Percentiles rank a stretch among this genome's conserved stretches.
Evolutionary conservation across 78 protist species (phyloP).

Genomic region (Dictyostelium firmibasis): DNA sequence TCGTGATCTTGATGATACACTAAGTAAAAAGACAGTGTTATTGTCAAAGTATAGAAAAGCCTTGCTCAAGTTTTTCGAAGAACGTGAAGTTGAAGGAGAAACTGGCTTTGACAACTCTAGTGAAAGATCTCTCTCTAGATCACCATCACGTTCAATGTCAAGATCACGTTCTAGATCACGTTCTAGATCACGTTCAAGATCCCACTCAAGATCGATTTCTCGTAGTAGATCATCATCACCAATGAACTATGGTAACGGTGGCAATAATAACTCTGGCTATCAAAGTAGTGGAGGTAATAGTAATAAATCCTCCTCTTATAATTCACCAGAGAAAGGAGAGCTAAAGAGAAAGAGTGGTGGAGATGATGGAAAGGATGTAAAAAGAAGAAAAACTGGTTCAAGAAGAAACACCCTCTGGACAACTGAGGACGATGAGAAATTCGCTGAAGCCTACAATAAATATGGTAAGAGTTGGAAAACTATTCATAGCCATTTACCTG

Average conservation of each 20-base stretch:
- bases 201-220: constrained; percentile 40
- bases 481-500: constrained; percentile 68
- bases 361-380: background rate
- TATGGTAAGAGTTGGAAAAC: constrained; percentile 80
- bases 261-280: background rate
- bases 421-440: constrained; percentile 66
- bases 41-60: constrained; percentile 57
- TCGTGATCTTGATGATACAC: background rate
- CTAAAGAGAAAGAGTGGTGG: constrained; percentile 37
- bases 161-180: constrained; percentile 51
- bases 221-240: constrained; percentile 16
- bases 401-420: constrained; percentile 71
- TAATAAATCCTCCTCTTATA: background rate
- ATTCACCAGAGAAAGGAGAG: background rate
- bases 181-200: constrained; percentile 28
- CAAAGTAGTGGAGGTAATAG: background rate
- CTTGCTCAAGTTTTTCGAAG: constrained; percentile 49
- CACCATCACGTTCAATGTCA: constrained; percentile 23
- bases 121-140: constrained; percentile 22
- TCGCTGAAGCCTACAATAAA: constrained; percentile 64
- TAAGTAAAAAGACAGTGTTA: constrained; percentile 18
- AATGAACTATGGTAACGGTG: background rate
- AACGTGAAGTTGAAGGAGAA: background rate
- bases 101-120: background rate
- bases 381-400: constrained; percentile 41